Evolutionary conservation across 2,329 filamentous ascomycete species (phyloP), one percentile per base, ranked within the genome.

Genomic region (Fusarium pseudocircinatum): DNA sequence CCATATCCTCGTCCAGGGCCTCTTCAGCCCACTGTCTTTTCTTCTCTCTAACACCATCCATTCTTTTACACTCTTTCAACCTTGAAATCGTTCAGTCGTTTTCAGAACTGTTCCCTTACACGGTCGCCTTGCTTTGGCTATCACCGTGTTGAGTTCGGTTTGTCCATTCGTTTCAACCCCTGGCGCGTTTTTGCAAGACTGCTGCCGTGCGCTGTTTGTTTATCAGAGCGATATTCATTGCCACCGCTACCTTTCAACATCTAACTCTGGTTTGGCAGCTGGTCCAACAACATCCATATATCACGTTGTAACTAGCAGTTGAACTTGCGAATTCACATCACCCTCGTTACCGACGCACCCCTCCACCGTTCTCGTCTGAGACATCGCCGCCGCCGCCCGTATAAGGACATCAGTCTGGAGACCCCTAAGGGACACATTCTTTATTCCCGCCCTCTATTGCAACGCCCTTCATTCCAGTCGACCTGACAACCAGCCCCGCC

Each of bases 401-500:
- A 54, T 62, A 73, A 72, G 68, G 63, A 75, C 63, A 67, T 70
- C 65, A 60, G 70, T 56, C 56, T 73, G 73, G 63, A 78, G 77
- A 67, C 75, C 70, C 67, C 46, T 63, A 57, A 60, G 63, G 58
- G 46, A 67, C 72, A 70, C 75, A 77, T 78, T 78, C 73, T 75
- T 78, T 65, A 54, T 70, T 65, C 77, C 73, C 69, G 74, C 78
- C 75, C 62, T 71, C 67, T 34, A 71, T 67, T 72, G 69, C 44
- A 62, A 64, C 70, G 66, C 69, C 63, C 40, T 70, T 44, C 79
- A 80, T 82, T 82, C 80, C 78, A 79, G 71, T 61, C 56, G 39
- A 64, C 61, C 46, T 26, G 39, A 34, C 60, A 42, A 65, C 73
- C 72, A 78, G 59, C 72, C 70, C 61, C 65, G 63, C 75, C 64